Conservation (phyloP, 495 filamentous ascomycete genomes). For the Mycothermus thermophilus region DNA sequence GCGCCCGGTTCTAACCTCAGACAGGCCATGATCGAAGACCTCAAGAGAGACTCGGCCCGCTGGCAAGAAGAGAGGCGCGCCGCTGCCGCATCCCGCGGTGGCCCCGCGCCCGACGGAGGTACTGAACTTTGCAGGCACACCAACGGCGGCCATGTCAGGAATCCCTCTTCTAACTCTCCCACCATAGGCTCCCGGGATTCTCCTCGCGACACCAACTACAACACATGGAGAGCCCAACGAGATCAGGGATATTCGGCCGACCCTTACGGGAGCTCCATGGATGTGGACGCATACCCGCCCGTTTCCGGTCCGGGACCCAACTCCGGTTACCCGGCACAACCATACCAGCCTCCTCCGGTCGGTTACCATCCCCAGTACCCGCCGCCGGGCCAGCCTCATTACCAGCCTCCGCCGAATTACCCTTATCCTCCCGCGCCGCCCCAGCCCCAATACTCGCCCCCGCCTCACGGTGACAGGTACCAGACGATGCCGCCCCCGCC, state of each 20-base stretch:
- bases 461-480: conserved; percentile 20
- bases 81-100: conserved; percentile 25
- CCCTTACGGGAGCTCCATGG: conserved; percentile 1
- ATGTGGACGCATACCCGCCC: too few relatives aligned
- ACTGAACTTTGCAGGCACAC: too few relatives aligned
- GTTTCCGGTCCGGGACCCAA: conserved; percentile 2
- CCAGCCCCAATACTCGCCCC: conserved; percentile 17
- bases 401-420: conserved; percentile 10
- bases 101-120: conserved; percentile 44
- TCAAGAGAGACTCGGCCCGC: conserved; percentile 66
- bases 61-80: conserved; percentile 62
- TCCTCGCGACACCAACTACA: conserved; percentile 19
- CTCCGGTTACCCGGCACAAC: too few relatives aligned
- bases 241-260: conserved; percentile 5
- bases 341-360: too few relatives aligned
- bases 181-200: conserved; percentile 30
- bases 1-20: neutral
- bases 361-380: too few relatives aligned
- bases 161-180: too few relatives aligned
- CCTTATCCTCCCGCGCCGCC: conserved; percentile 10
- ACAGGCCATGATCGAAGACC: conserved; percentile 79
- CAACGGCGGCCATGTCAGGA: too few relatives aligned
- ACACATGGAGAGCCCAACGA: conserved; percentile 17
- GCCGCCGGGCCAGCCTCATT: too few relatives aligned
- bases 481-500: conserved; percentile 14